phyloP scores from a whole-genome alignment of 352 stramenopile genomes.

The Phytopythium delawarense region DNA sequence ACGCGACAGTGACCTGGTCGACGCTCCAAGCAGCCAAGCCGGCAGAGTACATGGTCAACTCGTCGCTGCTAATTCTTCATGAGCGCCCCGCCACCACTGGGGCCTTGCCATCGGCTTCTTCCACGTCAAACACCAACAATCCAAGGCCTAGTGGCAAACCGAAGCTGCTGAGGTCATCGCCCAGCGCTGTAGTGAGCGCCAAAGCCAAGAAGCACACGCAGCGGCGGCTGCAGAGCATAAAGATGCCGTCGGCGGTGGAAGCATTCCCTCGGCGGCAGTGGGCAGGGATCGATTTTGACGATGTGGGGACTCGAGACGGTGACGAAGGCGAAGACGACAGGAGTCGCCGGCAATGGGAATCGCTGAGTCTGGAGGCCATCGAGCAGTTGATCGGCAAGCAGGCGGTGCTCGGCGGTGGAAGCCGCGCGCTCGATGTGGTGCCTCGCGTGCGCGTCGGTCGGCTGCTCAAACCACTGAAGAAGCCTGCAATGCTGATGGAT shows the following conservation, averaged over 20 bases:
- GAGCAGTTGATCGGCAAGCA: slow-evolving; percentile 22
- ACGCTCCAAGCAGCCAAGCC: slow-evolving; percentile 42
- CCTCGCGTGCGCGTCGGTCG: slow-evolving; percentile 38
- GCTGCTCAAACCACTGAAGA: slow-evolving; percentile 43
- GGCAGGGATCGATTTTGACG: slow-evolving; percentile 5
- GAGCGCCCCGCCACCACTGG: slow-evolving; percentile 27
- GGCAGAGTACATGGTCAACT: slow-evolving; percentile 58
- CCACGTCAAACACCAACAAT: slow-evolving; percentile 7
- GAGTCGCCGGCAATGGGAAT: background rate
- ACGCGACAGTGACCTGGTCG: slow-evolving; percentile 35
- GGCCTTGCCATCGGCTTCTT: slow-evolving; percentile 19
- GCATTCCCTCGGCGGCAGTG: slow-evolving; percentile 29
- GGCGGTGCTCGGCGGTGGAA: background rate
- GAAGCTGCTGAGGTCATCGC: slow-evolving; percentile 7
- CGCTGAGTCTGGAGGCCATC: slow-evolving; percentile 16
- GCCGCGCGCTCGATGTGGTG: slow-evolving; percentile 27
- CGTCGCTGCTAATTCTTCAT: slow-evolving; percentile 49
- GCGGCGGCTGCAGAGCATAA: slow-evolving; percentile 45
- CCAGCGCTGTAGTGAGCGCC: slow-evolving; percentile 21
- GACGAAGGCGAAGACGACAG: slow-evolving; percentile 6
- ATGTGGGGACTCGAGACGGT: slow-evolving; percentile 12
- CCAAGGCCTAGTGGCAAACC: background rate
- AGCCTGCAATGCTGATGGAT: slow-evolving; percentile 31
- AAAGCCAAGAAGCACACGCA: slow-evolving; percentile 53
- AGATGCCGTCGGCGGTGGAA: slow-evolving; percentile 32